Evolutionary conservation across 352 stramenopile genomes (phyloP).

Genomic region (Globisporangium rhizosaccharum): DNA sequence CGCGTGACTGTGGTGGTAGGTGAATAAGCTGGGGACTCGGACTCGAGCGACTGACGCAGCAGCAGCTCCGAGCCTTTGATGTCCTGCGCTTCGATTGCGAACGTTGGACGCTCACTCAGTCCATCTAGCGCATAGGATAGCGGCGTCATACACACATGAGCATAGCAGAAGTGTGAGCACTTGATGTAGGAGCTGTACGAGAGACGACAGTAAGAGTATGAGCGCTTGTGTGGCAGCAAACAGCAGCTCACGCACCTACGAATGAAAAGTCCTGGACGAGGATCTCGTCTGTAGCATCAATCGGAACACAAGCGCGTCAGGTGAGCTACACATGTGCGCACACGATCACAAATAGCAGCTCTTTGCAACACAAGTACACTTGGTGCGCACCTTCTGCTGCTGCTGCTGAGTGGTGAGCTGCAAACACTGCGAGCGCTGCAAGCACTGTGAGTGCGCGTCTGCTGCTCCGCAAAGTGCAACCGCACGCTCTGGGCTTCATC

Average conservation of each 20-base stretch:
- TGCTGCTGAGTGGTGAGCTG: background rate
- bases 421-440: background rate
- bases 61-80: slow-evolving; percentile 48
- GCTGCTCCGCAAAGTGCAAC: background rate
- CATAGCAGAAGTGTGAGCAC: background rate
- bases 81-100: slow-evolving; percentile 53
- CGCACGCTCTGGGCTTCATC: no score
- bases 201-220: background rate
- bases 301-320: background rate
- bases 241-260: slow-evolving; percentile 27
- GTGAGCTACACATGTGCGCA: background rate
- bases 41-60: background rate
- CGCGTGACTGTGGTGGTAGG: background rate
- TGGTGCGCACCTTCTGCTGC: slow-evolving; percentile 5
- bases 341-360: background rate
- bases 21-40: background rate
- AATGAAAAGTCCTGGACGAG: slow-evolving; percentile 66
- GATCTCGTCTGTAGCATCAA: slow-evolving; percentile 39
- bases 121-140: slow-evolving; percentile 22
- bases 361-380: background rate
- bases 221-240: no score
- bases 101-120: slow-evolving; percentile 25
- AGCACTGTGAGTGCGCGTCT: background rate
- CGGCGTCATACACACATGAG: background rate
- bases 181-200: background rate